Base-by-base conservation (phyloP, 371 early-diverging fungal genomes). In the Mortierella sp. region DNA sequence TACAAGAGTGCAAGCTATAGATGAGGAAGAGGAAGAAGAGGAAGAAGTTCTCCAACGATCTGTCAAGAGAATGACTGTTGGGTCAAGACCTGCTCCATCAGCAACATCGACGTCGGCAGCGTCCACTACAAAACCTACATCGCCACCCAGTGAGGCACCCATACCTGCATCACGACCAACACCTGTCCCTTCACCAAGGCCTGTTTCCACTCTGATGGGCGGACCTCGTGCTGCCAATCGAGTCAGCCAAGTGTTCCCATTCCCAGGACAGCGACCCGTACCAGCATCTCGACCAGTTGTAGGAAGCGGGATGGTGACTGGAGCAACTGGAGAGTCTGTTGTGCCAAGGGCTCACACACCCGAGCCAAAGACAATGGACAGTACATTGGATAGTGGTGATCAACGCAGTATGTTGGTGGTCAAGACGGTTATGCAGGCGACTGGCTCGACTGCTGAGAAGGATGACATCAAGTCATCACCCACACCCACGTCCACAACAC, bases 1-100 rank as follows among this genome's bases (percentile, higher is more conserved):
- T 19, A 22, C 25, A 39, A 16, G 40, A 6, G 55, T 39, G 41
- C n/a, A n/a, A n/a, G n/a, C n/a, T n/a, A n/a, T n/a, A n/a, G 63
- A 61, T 24, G 54, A 62, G 19, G 63, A 54, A 13, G 76, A 74
- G 28, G 63, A 73, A 8, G 74, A 73, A 13, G 74, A 73, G 29
- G 74, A 74, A 7, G 74, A 74, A 40, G 49, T 49, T 7, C 61
- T 74, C 8, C 61, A 67, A 3, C 54, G 76, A 14, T 44, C 62
- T 29, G 51, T 66, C 13, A 47, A 51, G 2, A 72, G 43, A 41
- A 45, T 67, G 67, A 25, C 25, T 17, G 27, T 59, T 43, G 28
- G n/a, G n/a, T n/a, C n/a, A n/a, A n/a, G n/a, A n/a, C n/a, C 37
- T 19, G 7, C 56, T 17, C 10, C 48, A 14, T 3, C 21, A 12